Percentiles rank a stretch among this genome's conserved stretches.
These are phyloP conservation scores for Apodospora peruviana DNA, from an alignment of 495 filamentous ascomycete genomes.

Conservation along the genomic window DNA sequence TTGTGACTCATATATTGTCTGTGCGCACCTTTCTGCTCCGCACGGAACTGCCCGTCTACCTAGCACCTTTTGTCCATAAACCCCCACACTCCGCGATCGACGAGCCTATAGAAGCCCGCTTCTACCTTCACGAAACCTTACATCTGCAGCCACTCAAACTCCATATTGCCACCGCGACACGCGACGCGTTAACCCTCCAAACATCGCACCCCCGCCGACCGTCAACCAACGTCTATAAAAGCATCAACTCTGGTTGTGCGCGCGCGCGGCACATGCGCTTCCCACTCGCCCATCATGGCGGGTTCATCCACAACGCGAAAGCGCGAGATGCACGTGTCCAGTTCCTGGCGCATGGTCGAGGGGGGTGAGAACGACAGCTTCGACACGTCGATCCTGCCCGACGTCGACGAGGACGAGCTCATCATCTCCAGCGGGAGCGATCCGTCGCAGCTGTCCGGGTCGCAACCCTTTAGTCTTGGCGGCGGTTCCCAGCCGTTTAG, in stretches of 20 bases:
- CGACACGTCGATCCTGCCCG: conserved; percentile 37
- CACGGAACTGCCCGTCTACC: no score
- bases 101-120: conserved; percentile 11
- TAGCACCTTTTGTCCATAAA: no score
- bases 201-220: background rate
- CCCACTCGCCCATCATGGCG: conserved; percentile 4
- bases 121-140: conserved; percentile 8
- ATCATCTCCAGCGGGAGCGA: conserved; percentile 28
- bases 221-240: background rate
- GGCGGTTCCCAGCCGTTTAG: conserved; percentile 25
- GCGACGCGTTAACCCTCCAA: conserved; percentile 9
- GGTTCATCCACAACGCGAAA: conserved; percentile 8
- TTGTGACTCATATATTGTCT: background rate
- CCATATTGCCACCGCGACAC: conserved; percentile 1
- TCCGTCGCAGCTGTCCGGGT: conserved; percentile 30
- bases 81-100: conserved; percentile 7
- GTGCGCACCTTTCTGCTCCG: background rate
- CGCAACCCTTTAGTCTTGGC: conserved; percentile 27
- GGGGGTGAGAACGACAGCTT: conserved; percentile 46
- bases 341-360: conserved; percentile 48
- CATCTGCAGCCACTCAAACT: background rate
- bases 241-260: background rate
- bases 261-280: background rate
- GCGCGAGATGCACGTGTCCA: conserved; percentile 28
- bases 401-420: conserved; percentile 34